Evolutionary conservation across 164 flowering plant genomes (phyloP).

Genomic region (Houttuynia cordata): DNA sequence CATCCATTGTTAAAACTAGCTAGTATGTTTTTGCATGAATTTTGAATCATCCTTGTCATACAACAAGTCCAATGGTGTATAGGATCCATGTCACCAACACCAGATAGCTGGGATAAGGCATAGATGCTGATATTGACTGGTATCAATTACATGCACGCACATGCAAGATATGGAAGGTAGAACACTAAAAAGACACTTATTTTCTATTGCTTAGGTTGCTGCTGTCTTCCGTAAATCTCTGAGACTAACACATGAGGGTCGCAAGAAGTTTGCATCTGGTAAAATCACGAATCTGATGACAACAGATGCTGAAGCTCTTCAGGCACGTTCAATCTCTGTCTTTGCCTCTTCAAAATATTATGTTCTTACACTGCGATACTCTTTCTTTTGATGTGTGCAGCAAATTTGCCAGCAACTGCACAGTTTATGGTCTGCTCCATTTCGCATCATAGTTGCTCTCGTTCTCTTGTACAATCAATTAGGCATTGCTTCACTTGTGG

Average conservation of each 20-base stretch:
- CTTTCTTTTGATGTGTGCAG: conserved; percentile 23
- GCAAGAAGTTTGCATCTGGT: conserved; percentile 65
- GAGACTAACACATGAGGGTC: conserved; percentile 77
- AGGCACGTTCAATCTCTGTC: conserved; percentile 31
- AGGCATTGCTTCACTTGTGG: conserved; percentile 80
- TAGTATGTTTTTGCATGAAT: too few relatives aligned
- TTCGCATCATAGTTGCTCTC: conserved; percentile 67
- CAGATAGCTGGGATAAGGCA: not conserved
- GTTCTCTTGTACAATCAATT: conserved; percentile 70
- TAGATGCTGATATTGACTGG: not conserved
- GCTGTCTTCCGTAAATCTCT: conserved; percentile 91
- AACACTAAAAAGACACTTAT: not conserved
- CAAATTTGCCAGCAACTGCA: conserved; percentile 90
- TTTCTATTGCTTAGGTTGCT: conserved; percentile 44
- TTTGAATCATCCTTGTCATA: too few relatives aligned
- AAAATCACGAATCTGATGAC: conserved; percentile 98
- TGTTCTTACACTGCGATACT: not conserved
- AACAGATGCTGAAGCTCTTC: conserved; percentile 92
- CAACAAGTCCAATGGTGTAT: too few relatives aligned
- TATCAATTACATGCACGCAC: not conserved
- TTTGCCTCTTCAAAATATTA: not conserved
- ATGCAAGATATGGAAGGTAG: not conserved
- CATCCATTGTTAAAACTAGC: too few relatives aligned
- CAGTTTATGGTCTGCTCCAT: conserved; percentile 95
- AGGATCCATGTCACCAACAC: not conserved